Conservation (phyloP, 192 early-diverging fungal species). For the Pilaira anomala region DNA sequence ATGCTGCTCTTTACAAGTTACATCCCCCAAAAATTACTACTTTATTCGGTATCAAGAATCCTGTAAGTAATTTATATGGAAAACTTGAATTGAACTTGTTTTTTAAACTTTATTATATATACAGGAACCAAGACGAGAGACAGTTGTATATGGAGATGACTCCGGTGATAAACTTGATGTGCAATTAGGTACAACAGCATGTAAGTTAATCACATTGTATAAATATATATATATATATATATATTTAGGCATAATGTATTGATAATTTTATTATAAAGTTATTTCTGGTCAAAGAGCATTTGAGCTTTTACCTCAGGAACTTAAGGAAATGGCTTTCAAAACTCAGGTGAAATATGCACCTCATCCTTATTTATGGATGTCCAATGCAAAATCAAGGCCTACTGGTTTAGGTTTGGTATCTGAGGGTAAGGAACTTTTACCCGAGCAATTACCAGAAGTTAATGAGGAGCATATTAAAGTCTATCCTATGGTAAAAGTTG, state of each 20-base stretch:
- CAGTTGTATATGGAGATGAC: conserved; percentile 31
- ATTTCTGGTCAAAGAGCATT: conserved; percentile 37
- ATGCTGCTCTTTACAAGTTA: conserved; percentile 33
- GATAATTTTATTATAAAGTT: conserved; percentile 13
- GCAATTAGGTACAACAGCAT: conserved; percentile 38
- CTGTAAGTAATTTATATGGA: conserved; percentile 32
- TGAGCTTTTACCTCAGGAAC: conserved; percentile 31
- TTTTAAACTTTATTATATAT: not conserved
- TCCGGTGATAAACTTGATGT: conserved; percentile 24
- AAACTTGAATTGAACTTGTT: too few relatives aligned
- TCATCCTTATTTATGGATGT: conserved; percentile 39
- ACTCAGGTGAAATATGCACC: conserved; percentile 37
- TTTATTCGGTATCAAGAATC: conserved; percentile 33
- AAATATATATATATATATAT: not conserved
- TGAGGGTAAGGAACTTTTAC: conserved; percentile 30
- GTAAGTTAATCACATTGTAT: conserved; percentile 16
- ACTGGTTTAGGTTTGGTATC: conserved; percentile 34
- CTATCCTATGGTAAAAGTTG: conserved; percentile 34
- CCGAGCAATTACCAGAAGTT: conserved; percentile 26
- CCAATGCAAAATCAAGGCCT: conserved; percentile 26
- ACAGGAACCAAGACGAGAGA: conserved; percentile 28
- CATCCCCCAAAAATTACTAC: conserved; percentile 36
- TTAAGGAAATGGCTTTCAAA: conserved; percentile 34
- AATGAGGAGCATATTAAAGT: conserved; percentile 31
- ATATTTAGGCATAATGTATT: too few relatives aligned